A percentile compares a stretch with the other conserved stretches of the same genome.
phyloP scores from a whole-genome alignment of 345 rosid genomes.

The Sisymbrium irio region DNA sequence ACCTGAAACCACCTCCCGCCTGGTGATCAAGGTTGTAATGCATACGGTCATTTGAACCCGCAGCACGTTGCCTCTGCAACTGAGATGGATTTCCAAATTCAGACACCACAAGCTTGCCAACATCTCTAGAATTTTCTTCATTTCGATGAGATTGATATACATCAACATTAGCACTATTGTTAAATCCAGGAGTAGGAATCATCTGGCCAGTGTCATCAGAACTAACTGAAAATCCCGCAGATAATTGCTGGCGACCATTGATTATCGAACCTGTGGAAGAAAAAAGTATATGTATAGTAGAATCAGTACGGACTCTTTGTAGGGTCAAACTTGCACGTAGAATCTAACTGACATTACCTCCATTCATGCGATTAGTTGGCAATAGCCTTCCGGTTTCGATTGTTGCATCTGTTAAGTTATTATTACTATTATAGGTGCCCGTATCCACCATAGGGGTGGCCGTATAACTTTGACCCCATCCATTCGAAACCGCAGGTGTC shows the following conservation, averaged over 20 bases:
- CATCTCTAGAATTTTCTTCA: conserved; percentile 54
- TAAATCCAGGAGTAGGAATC: conserved; percentile 92
- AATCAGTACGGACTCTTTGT: background rate
- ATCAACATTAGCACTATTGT: conserved; percentile 36
- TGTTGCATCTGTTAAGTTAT: conserved; percentile 47
- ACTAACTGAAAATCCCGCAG: conserved; percentile 52
- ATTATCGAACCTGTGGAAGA: conserved; percentile 57
- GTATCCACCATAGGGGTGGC: conserved; percentile 58
- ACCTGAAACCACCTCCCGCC: conserved; percentile 60
- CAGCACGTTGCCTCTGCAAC: conserved; percentile 52
- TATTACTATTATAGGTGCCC: conserved; percentile 39
- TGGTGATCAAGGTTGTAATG: conserved; percentile 64
- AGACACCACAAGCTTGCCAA: conserved; percentile 60
- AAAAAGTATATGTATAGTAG: background rate
- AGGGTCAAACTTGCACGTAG: conserved; percentile 13
- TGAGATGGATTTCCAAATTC: conserved; percentile 53
- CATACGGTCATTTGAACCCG: conserved; percentile 68
- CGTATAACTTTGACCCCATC: conserved; percentile 50
- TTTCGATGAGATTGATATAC: conserved; percentile 54
- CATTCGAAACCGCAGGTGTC: conserved; percentile 71
- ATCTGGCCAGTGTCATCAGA: conserved; percentile 76
- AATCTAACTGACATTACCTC: conserved; percentile 46
- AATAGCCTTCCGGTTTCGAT: conserved; percentile 52
- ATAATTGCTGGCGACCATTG: conserved; percentile 64
- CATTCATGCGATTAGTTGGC: conserved; percentile 50